These are phyloP conservation scores for Cubamyces sp. DNA, from an alignment of 768 basidiomycete genomes.

Conservation along the genomic window DNA sequence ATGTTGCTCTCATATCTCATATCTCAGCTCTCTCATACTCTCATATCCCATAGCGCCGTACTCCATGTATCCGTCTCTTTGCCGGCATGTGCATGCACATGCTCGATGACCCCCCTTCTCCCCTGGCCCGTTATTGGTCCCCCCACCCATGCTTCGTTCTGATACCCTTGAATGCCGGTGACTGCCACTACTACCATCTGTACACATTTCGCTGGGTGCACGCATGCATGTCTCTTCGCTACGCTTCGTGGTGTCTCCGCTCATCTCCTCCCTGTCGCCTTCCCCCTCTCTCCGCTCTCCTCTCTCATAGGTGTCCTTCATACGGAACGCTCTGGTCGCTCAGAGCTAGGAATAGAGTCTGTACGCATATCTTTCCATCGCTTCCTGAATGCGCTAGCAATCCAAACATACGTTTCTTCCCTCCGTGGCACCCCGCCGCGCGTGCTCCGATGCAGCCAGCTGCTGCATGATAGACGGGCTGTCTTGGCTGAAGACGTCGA, in stretches of 20 bases:
- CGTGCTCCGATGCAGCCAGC: background rate
- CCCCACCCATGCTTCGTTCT: background rate
- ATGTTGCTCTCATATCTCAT: background rate
- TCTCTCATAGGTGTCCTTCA: conserved; percentile 16
- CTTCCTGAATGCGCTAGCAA: conserved; percentile 6
- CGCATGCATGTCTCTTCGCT: conserved; percentile 10
- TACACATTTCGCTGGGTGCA: conserved; percentile 21
- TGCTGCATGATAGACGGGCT: background rate
- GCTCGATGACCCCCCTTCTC: background rate
- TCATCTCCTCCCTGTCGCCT: background rate
- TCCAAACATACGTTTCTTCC: background rate
- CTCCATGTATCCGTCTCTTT: background rate
- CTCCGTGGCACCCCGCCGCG: background rate
- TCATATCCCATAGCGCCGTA: background rate
- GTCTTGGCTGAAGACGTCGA: background rate
- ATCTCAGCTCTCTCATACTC: background rate
- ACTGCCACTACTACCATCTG: conserved; percentile 18
- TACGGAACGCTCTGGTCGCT: conserved; percentile 8
- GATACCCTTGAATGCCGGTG: conserved; percentile 15
- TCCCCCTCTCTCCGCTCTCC: background rate
- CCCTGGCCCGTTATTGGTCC: background rate
- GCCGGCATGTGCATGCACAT: background rate
- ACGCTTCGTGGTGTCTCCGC: background rate
- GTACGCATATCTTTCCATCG: conserved; percentile 4
- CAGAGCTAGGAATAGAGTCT: conserved; percentile 17